Evolutionary conservation across 129 eudicot species (phyloP), one percentile per base, ranked within the genome.

Genomic region (Flaveria robusta): DNA sequence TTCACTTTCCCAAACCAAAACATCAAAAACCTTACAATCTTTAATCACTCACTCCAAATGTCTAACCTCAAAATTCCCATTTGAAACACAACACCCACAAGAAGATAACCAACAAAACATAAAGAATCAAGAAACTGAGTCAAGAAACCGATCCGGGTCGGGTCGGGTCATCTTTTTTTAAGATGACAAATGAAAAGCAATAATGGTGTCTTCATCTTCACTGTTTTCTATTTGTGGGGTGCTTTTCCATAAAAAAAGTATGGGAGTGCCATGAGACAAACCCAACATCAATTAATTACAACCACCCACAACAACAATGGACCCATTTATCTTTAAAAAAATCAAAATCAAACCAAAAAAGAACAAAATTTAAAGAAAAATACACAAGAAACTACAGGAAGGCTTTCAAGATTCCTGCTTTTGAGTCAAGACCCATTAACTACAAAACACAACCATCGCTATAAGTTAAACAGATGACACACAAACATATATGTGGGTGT

Each of bases 241-340:
- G 59, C 27, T 52, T 64, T 74, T 67, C 70, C 59, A 60, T 75
- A 50, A 69, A 69, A 77, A 82, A 74, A 70, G 74, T 64, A 69
- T 79, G 47, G 66, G 68, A 71, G 76, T 77, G 85, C 70, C 77
- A 75, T 52, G 81, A 56, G 78, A 76, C 68, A 82, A 82, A 43
- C 64, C 41, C 66, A 66, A 74, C 71, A 82, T 82, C 72, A 82
- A 64, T 77, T 78, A 77, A 82, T 74, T 39, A 77, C 86, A 77
- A 78, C 86, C 76, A 78, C 86, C 76, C 66, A 62, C 82, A 51
- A 66, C 82, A 79, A 66, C 50, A 64, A 81, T 72, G 84, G 84
- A 74, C 84, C 85, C 81, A 60, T 66, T 16, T 4, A 58, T 23
- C 34, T 37, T 65, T 66, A 22, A 13, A 39, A 58, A 22, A 22